Evolutionary conservation across 352 stramenopile genomes (phyloP).

Genomic region (Pythium guiyangense): DNA sequence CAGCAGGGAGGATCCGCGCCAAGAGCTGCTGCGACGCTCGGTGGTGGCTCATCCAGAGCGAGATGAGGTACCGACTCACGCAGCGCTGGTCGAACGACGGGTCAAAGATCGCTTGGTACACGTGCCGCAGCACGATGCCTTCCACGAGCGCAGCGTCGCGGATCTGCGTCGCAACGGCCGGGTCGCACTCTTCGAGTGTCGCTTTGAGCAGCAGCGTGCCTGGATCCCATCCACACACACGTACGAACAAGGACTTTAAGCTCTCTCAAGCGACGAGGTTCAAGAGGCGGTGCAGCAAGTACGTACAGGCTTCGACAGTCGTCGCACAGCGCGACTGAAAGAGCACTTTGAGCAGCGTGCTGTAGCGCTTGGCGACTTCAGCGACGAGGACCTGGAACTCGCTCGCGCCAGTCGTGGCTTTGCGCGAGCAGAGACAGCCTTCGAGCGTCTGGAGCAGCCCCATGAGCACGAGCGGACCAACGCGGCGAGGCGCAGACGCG

Average conservation of each 20-base stretch:
- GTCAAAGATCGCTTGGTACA: conserved; percentile 92
- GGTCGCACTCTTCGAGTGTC: conserved; percentile 86
- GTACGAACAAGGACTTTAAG: not conserved
- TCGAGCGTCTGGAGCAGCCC: conserved; percentile 90
- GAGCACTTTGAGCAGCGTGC: conserved; percentile 80
- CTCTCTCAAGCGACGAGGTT: not conserved
- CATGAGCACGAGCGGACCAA: conserved; percentile 88
- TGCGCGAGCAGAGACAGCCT: conserved; percentile 83
- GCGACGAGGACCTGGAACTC: conserved; percentile 64
- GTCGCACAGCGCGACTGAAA: conserved; percentile 88
- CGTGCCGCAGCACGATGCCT: conserved; percentile 90
- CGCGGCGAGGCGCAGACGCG: conserved; percentile 10
- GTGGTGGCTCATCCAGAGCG: conserved; percentile 93
- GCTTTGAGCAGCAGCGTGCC: conserved; percentile 91
- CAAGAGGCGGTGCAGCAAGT: not conserved
- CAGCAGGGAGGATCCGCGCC: conserved; percentile 83
- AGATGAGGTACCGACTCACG: conserved; percentile 93
- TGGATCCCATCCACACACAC: conserved; percentile 31
- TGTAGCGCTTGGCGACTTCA: conserved; percentile 73
- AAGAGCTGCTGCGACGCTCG: conserved; percentile 87
- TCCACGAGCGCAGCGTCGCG: conserved; percentile 91
- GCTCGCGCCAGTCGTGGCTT: conserved; percentile 76
- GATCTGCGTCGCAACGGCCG: conserved; percentile 76
- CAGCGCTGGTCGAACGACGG: conserved; percentile 89
- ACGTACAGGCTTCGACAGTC: conserved; percentile 78